phyloP scores from a whole-genome alignment of 257 asterid genomes.

The Jasminum sambac region DNA sequence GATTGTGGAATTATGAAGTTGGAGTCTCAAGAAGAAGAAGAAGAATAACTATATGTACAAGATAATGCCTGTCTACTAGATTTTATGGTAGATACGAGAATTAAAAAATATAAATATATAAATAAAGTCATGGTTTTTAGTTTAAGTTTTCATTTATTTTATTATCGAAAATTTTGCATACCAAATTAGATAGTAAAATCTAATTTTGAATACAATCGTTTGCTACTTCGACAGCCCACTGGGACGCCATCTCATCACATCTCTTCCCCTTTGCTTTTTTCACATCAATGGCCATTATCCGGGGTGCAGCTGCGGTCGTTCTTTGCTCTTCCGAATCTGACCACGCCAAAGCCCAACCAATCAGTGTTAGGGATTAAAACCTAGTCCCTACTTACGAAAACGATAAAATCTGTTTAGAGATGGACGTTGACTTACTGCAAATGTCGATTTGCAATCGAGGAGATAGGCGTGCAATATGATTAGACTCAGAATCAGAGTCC shows the following conservation, averaged over 20 bases:
- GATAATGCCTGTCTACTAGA: too few species aligned
- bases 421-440: neutral
- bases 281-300: slow-evolving; percentile 3
- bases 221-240: slow-evolving; percentile 42
- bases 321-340: slow-evolving; percentile 39
- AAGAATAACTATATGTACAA: too few species aligned
- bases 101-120: too few species aligned
- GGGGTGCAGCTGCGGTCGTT: neutral
- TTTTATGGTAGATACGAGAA: too few species aligned
- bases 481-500: neutral
- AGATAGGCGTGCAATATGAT: neutral
- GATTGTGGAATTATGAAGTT: too few species aligned
- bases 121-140: too few species aligned
- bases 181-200: too few species aligned
- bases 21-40: too few species aligned
- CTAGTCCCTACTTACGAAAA: neutral
- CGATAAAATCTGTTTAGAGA: neutral
- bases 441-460: neutral
- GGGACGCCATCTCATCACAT: slow-evolving; percentile 25
- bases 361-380: neutral
- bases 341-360: slow-evolving; percentile 34
- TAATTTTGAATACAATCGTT: too few species aligned
- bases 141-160: too few species aligned
- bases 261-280: slow-evolving; percentile 17
- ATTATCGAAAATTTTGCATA: too few species aligned